Conservation (phyloP, 257 asterid genomes). For the Fraxinus anomala region DNA sequence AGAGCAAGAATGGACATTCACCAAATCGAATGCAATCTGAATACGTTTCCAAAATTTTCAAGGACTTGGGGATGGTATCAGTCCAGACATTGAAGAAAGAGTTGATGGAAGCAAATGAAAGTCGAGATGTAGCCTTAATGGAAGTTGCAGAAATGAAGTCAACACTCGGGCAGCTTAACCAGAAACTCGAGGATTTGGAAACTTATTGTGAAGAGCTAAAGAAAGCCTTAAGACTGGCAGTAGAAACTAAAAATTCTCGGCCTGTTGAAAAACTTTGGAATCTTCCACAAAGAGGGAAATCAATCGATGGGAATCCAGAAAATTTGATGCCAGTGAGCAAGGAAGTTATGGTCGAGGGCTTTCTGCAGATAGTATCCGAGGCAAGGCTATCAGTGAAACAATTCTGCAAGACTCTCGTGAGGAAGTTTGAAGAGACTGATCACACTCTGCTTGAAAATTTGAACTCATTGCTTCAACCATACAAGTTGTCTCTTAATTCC, state of each 20-base stretch:
- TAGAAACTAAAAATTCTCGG: conserved; percentile 37
- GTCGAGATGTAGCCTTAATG: conserved; percentile 58
- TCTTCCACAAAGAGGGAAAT: conserved; percentile 38
- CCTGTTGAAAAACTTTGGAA: conserved; percentile 39
- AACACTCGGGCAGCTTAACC: conserved; percentile 62
- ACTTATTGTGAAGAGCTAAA: conserved; percentile 76
- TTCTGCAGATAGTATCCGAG: conserved; percentile 81
- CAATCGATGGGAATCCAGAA: conserved; percentile 42
- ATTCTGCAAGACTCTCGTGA: conserved; percentile 70
- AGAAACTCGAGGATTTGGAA: conserved; percentile 72
- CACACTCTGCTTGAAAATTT: conserved; percentile 47
- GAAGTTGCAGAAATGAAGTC: conserved; percentile 72
- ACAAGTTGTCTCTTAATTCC: conserved; percentile 57
- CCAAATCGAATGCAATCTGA: conserved; percentile 43
- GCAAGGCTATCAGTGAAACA: conserved; percentile 81
- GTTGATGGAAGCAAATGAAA: conserved; percentile 56
- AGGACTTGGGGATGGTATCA: conserved; percentile 42
- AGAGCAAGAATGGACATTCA: conserved; percentile 50
- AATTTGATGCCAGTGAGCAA: conserved; percentile 58
- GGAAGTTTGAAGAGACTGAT: conserved; percentile 58
- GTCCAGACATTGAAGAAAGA: conserved; percentile 62
- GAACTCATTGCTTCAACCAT: conserved; percentile 62
- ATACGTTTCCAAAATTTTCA: conserved; percentile 43
- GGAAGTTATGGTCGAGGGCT: conserved; percentile 80
- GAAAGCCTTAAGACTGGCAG: conserved; percentile 59